Percentiles rank a stretch among this genome's conserved stretches.
These are phyloP conservation scores for Medicago ruthenica DNA, from an alignment of 306 rosid genomes.

Conservation along the genomic window DNA sequence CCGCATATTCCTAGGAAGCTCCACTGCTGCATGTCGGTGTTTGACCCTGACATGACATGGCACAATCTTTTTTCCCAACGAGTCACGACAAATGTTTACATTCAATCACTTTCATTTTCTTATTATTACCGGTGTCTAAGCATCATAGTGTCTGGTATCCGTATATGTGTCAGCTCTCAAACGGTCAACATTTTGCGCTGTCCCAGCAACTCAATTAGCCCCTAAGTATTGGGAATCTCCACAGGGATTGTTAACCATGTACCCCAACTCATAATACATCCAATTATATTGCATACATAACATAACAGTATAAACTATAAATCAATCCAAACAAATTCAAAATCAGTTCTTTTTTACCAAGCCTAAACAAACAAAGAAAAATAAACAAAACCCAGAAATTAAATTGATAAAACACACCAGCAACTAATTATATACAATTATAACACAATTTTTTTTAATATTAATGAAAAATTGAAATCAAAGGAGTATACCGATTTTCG, in stretches of 20 bases:
- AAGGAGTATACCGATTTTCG: conserved; percentile 61
- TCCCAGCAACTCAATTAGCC: too few relatives aligned
- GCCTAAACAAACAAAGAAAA: neutral
- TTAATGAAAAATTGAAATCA: neutral
- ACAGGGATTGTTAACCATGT: neutral
- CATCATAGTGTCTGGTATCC: neutral
- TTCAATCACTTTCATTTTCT: too few relatives aligned
- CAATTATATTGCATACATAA: neutral
- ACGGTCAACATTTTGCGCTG: too few relatives aligned
- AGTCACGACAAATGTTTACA: too few relatives aligned
- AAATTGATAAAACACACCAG: neutral
- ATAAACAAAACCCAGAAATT: conserved; percentile 30
- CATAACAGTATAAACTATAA: neutral
- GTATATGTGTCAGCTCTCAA: too few relatives aligned
- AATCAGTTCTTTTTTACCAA: conserved; percentile 12
- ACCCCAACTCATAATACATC: neutral
- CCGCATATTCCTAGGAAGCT: too few relatives aligned
- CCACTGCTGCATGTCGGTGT: too few relatives aligned
- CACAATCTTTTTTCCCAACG: too few relatives aligned
- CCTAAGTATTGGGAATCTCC: too few relatives aligned
- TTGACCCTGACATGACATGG: too few relatives aligned
- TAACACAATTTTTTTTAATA: neutral
- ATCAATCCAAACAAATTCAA: conserved; percentile 14
- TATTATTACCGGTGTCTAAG: neutral
- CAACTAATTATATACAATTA: neutral